A percentile compares a stretch with the other conserved stretches of the same genome.
Evolutionary conservation across 345 rosid genomes (phyloP).

Genomic region (Murraya koenigii): DNA sequence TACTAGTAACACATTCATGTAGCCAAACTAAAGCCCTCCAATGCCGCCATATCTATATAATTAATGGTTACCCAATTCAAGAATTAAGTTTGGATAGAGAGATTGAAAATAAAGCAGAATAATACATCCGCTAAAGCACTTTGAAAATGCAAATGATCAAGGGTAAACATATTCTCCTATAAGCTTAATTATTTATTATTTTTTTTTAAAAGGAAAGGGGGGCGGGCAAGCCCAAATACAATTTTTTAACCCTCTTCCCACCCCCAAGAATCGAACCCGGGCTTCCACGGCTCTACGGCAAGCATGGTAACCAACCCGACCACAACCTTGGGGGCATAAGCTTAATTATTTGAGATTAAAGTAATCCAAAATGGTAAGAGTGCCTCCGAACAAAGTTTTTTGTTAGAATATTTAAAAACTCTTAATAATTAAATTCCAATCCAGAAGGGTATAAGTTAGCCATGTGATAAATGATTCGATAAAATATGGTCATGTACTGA

Average conservation of each 20-base stretch:
- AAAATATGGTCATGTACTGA: neutral
- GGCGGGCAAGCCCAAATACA: too few species aligned
- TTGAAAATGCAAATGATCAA: neutral
- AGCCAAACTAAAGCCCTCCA: neutral
- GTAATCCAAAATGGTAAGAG: neutral
- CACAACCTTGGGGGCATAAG: too few species aligned
- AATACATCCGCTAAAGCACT: neutral
- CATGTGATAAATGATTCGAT: neutral
- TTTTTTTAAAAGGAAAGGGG: too few species aligned
- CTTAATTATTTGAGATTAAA: neutral
- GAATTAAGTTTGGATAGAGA: neutral
- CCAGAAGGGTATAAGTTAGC: neutral
- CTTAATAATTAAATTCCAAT: neutral
- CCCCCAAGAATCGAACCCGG: too few species aligned
- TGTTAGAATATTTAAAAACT: neutral
- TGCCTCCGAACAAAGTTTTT: neutral
- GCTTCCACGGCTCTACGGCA: too few species aligned
- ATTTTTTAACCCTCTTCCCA: too few species aligned
- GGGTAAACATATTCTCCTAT: neutral
- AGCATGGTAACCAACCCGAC: too few species aligned
- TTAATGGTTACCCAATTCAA: neutral
- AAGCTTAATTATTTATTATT: neutral
- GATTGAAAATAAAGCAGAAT: neutral
- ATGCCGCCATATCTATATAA: neutral
- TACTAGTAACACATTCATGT: neutral